These are phyloP conservation scores for Pythium apleroticum DNA, from an alignment of 352 stramenopile species.

Conservation along the genomic window DNA sequence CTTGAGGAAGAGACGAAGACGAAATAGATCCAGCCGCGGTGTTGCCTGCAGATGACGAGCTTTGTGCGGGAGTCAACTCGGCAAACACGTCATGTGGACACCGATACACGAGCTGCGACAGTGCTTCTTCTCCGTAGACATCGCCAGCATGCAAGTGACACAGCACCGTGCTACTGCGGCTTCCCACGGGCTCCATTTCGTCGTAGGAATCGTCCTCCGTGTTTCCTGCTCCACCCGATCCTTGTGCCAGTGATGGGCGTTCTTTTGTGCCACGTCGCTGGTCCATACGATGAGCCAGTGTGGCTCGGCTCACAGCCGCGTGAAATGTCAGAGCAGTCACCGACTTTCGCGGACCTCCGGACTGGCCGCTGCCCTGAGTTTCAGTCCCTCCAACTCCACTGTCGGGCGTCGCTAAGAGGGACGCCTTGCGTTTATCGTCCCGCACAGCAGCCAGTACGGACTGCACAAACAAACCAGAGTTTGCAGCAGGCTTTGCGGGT, in stretches of 20 bases:
- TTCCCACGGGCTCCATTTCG: background rate
- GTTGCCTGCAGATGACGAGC: background rate
- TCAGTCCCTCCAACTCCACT: background rate
- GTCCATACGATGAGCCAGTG: constrained; percentile 19
- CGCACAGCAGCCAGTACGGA: constrained; percentile 55
- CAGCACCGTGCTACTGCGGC: constrained; percentile 29
- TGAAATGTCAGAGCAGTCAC: constrained; percentile 18
- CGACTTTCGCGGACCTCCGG: background rate
- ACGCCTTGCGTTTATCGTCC: constrained; percentile 25
- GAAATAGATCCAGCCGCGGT: background rate
- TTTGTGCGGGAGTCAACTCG: background rate
- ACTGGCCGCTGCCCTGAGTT: background rate
- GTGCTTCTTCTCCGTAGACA: constrained; percentile 53
- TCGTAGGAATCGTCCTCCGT: background rate
- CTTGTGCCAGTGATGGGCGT: background rate
- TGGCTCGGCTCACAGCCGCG: constrained; percentile 15
- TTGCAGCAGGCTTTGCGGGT: background rate
- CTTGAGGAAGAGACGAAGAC: background rate
- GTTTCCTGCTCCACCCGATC: background rate
- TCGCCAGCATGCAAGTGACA: constrained; percentile 45
- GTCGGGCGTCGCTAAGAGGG: background rate
- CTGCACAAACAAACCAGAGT: constrained; percentile 38
- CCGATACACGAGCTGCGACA: constrained; percentile 20
- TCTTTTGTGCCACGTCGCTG: background rate
- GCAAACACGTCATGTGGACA: constrained; percentile 31